Percentiles rank a stretch among this genome's conserved stretches.
Conservation (phyloP, 73 alveolate species). For the Uronychia setigera region DNA sequence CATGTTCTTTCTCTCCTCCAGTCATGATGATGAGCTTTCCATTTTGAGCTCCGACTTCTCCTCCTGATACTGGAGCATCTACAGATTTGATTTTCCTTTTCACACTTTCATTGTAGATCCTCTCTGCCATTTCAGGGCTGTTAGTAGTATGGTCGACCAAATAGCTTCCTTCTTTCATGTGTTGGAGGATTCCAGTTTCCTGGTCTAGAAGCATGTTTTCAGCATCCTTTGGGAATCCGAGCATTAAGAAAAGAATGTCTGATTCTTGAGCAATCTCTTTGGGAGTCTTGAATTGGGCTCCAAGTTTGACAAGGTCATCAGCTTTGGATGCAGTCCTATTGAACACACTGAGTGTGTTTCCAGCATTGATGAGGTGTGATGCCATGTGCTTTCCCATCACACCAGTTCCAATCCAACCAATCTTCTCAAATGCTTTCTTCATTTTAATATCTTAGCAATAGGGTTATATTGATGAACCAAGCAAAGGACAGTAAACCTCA, state of each 20-base stretch:
- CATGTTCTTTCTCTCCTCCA: slow-evolving; percentile 84
- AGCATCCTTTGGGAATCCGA: slow-evolving; percentile 94
- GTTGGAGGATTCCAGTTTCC: slow-evolving; percentile 77
- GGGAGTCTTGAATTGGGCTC: slow-evolving; percentile 74
- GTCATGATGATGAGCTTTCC: slow-evolving; percentile 84
- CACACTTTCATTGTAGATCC: slow-evolving; percentile 63
- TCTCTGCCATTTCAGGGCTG: slow-evolving; percentile 80
- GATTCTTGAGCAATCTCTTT: slow-evolving; percentile 75
- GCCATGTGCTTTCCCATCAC: slow-evolving; percentile 95
- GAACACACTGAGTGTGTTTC: slow-evolving; percentile 66
- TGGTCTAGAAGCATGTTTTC: slow-evolving; percentile 79
- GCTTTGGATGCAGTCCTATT: slow-evolving; percentile 89
- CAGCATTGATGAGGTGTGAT: slow-evolving; percentile 76
- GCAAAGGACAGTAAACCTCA: neutral
- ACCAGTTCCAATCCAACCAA: slow-evolving; percentile 95
- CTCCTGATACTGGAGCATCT: slow-evolving; percentile 96
- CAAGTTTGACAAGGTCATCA: slow-evolving; percentile 65
- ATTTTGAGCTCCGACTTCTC: slow-evolving; percentile 92
- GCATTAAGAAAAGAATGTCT: slow-evolving; percentile 84
- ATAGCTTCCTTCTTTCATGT: slow-evolving; percentile 75
- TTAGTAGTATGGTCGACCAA: slow-evolving; percentile 93
- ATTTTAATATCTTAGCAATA: too few species aligned
- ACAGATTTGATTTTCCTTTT: slow-evolving; percentile 14
- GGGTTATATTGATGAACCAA: neutral
- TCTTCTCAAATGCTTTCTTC: too few species aligned